Base-by-base conservation (phyloP, 2,329 filamentous ascomycete species). In the Pseudopyricularia cyperi region DNA sequence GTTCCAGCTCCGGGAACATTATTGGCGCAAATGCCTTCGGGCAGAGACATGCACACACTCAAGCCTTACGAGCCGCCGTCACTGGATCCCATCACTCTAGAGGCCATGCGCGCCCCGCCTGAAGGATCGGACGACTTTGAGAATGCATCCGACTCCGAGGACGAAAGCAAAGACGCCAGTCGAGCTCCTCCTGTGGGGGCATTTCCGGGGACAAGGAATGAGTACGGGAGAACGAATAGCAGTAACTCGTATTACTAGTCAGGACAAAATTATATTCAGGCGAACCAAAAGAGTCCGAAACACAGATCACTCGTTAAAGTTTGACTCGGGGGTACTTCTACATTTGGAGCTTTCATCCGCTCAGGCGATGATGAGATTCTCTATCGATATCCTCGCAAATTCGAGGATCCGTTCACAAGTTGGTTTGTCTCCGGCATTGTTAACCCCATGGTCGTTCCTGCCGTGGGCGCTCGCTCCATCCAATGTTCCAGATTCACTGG, bases 1-100 rank as follows among this genome's bases (percentile, higher is more conserved):
- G 77, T 97, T 32, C 89, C 90, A 0, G 75, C 85, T 0, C 76
- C 79, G 4, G 83, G 82, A 14, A 78, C 85, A 0, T 70, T 96
- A 9, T 68, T 95, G 4, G 77, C 86, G 7, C 83, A 80, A 55
- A 85, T 97, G 71, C 91, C 93, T 0, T 91, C 87, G 1, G 91
- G 91, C 2, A 80, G 91, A 56, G 90, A 96, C 60, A 89, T 95
- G 51, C 85, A 94, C 57, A 76, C 73, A 0, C 71, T 88, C 34
- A 83, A 83, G 60, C 73, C 80, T 1, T 96, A 82, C 59, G 71
- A 76, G 7, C 77, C 80, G 0, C 85, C 85, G 0, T 64, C 68
- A 1, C 68, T 96, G 11, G 85, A 85, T 44, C 71, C 75, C 11
- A 76, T 82, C 28, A 70, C 77, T 0, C 68, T 97, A 11, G 78